Percentiles rank a stretch among this genome's conserved stretches.
phyloP scores from a whole-genome alignment of 257 asterid species.

The Petunia secreta region DNA sequence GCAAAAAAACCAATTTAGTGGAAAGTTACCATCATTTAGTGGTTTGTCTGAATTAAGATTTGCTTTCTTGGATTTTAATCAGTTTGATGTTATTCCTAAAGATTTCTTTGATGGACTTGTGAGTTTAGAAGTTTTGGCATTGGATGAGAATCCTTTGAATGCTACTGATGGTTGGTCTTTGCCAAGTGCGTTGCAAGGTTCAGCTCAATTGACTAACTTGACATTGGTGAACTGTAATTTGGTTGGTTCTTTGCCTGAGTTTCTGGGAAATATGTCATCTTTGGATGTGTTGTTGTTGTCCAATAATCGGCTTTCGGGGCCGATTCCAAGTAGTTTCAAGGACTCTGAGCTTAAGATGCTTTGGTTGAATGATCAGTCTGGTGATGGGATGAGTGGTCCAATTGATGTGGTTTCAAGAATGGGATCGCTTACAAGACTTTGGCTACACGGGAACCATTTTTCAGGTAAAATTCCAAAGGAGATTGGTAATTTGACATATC shows the following conservation, averaged over 20 bases:
- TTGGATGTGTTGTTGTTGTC: slow-evolving; percentile 68
- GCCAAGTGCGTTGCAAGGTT: slow-evolving; percentile 58
- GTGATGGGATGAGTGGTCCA: slow-evolving; percentile 71
- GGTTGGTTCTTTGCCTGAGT: slow-evolving; percentile 76
- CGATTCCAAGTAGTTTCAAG: slow-evolving; percentile 65
- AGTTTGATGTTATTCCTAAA: slow-evolving; percentile 67
- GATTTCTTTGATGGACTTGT: slow-evolving; percentile 83
- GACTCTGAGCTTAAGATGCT: slow-evolving; percentile 56
- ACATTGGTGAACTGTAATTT: slow-evolving; percentile 63
- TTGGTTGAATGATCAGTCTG: slow-evolving; percentile 73
- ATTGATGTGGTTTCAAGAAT: slow-evolving; percentile 62
- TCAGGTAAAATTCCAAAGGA: slow-evolving; percentile 74
- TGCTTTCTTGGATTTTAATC: slow-evolving; percentile 77
- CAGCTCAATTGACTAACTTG: slow-evolving; percentile 73
- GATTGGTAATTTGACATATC: slow-evolving; percentile 59
- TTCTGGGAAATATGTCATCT: slow-evolving; percentile 74
- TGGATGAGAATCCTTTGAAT: slow-evolving; percentile 75
- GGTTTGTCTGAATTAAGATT: slow-evolving; percentile 65
- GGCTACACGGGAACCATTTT: slow-evolving; percentile 89
- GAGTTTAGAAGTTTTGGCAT: slow-evolving; percentile 77
- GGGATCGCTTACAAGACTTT: slow-evolving; percentile 68
- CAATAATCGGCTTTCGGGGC: slow-evolving; percentile 54
- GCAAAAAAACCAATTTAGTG: slow-evolving; percentile 66
- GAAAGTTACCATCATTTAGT: slow-evolving; percentile 72
- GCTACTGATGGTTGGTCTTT: slow-evolving; percentile 70